Evolutionary conservation across 2,329 filamentous ascomycete species (phyloP).

Genomic region (Grosmannia penicillata): DNA sequence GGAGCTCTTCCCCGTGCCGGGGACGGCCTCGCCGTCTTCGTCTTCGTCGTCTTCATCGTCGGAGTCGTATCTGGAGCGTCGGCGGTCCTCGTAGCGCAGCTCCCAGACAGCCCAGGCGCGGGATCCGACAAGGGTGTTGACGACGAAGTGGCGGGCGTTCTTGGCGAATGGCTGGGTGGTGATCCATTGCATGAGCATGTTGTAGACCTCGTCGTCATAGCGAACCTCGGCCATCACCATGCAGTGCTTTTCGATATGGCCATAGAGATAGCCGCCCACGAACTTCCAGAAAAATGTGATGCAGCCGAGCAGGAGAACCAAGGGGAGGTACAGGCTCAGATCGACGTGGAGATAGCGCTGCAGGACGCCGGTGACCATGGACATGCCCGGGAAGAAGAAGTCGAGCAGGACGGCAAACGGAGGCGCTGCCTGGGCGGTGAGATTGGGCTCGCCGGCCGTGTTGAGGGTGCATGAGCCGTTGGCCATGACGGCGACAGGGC

Average conservation of each 20-base stretch:
- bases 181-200: constrained; percentile 58
- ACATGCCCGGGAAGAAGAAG: constrained; percentile 51
- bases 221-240: constrained; percentile 53
- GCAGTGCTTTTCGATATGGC: constrained; percentile 35
- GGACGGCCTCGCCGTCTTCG: neutral
- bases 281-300: constrained; percentile 38
- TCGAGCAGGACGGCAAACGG: constrained; percentile 32
- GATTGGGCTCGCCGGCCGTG: neutral
- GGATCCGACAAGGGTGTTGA: constrained; percentile 45
- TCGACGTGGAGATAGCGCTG: constrained; percentile 46
- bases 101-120: constrained; percentile 33
- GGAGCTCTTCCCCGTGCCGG: neutral
- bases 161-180: constrained; percentile 46
- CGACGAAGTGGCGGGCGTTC: constrained; percentile 45
- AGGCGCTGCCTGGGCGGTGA: neutral
- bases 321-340: constrained; percentile 45
- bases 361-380: constrained; percentile 36
- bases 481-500: neutral
- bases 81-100: constrained; percentile 21
- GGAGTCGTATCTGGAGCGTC: constrained; percentile 22
- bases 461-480: neutral
- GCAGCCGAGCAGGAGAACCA: constrained; percentile 34
- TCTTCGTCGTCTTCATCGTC: neutral
- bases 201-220: constrained; percentile 58
- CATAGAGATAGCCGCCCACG: constrained; percentile 30